phyloP scores from a whole-genome alignment of 352 stramenopile species.

The Plasmopara halstedii region DNA sequence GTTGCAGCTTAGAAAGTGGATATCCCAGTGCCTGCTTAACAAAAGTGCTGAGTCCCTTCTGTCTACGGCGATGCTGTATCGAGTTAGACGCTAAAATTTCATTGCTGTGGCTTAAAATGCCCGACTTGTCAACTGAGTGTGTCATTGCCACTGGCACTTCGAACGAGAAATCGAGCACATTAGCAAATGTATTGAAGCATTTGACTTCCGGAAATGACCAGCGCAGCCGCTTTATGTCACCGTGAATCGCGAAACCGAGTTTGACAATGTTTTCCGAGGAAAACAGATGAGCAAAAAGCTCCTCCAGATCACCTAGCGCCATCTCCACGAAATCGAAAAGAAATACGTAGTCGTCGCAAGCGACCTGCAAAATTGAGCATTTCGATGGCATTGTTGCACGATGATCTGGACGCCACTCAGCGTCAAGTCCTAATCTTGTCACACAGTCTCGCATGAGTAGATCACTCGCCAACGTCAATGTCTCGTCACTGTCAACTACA shows the following conservation, averaged over 20 bases:
- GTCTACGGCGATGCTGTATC: constrained; percentile 25
- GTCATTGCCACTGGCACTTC: constrained; percentile 24
- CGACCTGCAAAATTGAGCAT: constrained; percentile 60
- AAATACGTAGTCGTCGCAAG: constrained; percentile 57
- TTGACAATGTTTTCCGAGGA: constrained; percentile 39
- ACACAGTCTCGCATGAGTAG: constrained; percentile 37
- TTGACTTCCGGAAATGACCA: constrained; percentile 61
- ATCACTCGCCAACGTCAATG: constrained; percentile 37
- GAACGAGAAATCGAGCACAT: constrained; percentile 56
- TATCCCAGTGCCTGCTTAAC: constrained; percentile 44
- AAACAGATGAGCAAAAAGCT: constrained; percentile 60
- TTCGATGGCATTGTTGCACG: constrained; percentile 39
- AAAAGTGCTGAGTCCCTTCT: constrained; percentile 46
- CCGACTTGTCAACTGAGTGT: constrained; percentile 20
- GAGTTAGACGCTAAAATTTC: constrained; percentile 4
- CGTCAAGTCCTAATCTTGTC: constrained; percentile 45
- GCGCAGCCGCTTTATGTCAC: constrained; percentile 56
- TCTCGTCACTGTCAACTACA: constrained; percentile 52
- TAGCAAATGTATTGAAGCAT: constrained; percentile 59
- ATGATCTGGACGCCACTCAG: constrained; percentile 59
- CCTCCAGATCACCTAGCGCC: constrained; percentile 51
- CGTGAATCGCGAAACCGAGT: constrained; percentile 55
- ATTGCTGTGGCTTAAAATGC: constrained; percentile 4
- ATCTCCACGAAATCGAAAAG: constrained; percentile 56
- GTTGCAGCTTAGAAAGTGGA: constrained; percentile 60